phyloP scores from a whole-genome alignment of 345 rosid species.

The Sonneratia caseolaris region DNA sequence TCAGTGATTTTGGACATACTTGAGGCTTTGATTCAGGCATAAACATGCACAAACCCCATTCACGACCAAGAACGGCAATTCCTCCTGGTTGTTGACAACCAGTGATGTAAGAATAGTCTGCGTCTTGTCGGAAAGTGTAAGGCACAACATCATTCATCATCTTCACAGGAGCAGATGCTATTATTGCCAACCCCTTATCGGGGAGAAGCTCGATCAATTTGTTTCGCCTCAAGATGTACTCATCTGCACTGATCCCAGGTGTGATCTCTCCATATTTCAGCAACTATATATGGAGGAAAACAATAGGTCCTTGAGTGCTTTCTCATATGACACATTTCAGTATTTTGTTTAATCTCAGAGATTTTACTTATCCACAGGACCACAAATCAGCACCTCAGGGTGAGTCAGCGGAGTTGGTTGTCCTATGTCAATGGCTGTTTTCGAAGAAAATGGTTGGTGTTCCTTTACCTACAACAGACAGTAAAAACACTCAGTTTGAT shows the following conservation, averaged over 20 bases:
- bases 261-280: constrained; percentile 83
- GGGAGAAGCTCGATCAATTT: constrained; percentile 74
- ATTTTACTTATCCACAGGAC: background rate
- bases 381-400: constrained; percentile 51
- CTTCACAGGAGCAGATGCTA: constrained; percentile 83
- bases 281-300: constrained; percentile 31
- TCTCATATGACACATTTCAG: background rate
- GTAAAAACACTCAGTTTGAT: background rate
- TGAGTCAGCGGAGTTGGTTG: constrained; percentile 84
- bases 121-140: constrained; percentile 77
- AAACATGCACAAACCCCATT: constrained; percentile 93
- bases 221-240: constrained; percentile 67
- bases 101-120: constrained; percentile 75
- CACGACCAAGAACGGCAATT: constrained; percentile 62
- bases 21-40: constrained; percentile 79
- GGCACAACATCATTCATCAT: constrained; percentile 98
- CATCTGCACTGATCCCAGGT: constrained; percentile 65
- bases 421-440: constrained; percentile 46
- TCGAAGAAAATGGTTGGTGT: constrained; percentile 40
- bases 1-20: constrained; percentile 27
- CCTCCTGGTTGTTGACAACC: constrained; percentile 98
- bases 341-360: background rate
- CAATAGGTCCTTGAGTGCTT: background rate
- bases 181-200: constrained; percentile 57
- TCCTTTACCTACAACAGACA: constrained; percentile 31